Evolutionary conservation across 2,329 filamentous ascomycete species (phyloP).

Genomic region (Blastomyces parvus): DNA sequence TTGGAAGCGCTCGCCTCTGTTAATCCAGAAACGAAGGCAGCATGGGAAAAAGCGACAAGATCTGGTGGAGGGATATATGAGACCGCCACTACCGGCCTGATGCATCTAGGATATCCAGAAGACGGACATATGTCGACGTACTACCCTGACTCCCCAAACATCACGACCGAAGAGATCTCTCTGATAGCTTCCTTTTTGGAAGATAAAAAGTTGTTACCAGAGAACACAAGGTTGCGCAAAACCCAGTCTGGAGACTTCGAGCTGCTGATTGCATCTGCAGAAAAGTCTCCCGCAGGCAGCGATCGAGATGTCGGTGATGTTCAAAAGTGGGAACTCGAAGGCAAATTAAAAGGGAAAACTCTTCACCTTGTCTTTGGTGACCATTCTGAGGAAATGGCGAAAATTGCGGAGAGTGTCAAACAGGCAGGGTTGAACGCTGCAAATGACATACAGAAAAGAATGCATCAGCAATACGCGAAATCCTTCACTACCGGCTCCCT

Average conservation of each 20-base stretch:
- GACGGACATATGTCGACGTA: slow-evolving; percentile 71
- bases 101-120: slow-evolving; percentile 68
- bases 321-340: slow-evolving; percentile 52
- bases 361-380: slow-evolving; percentile 67
- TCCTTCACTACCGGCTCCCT: slow-evolving; percentile 68
- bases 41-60: slow-evolving; percentile 55
- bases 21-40: slow-evolving; percentile 49
- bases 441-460: slow-evolving; percentile 64
- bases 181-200: slow-evolving; percentile 64
- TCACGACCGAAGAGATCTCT: slow-evolving; percentile 65
- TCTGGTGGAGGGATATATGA: slow-evolving; percentile 60
- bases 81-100: slow-evolving; percentile 51
- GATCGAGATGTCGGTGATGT: slow-evolving; percentile 62
- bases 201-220: slow-evolving; percentile 57
- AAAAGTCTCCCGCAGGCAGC: slow-evolving; percentile 48
- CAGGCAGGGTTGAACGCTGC: slow-evolving; percentile 59
- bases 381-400: slow-evolving; percentile 60
- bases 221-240: slow-evolving; percentile 70
- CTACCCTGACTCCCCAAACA: slow-evolving; percentile 65
- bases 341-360: slow-evolving; percentile 55
- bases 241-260: slow-evolving; percentile 55
- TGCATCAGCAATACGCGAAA: slow-evolving; percentile 63
- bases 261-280: slow-evolving; percentile 62
- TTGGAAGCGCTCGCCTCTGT: slow-evolving; percentile 56
- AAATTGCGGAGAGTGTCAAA: slow-evolving; percentile 55